Conservation (phyloP, 1,139 yeast species). For the Candida neerlandica region DNA sequence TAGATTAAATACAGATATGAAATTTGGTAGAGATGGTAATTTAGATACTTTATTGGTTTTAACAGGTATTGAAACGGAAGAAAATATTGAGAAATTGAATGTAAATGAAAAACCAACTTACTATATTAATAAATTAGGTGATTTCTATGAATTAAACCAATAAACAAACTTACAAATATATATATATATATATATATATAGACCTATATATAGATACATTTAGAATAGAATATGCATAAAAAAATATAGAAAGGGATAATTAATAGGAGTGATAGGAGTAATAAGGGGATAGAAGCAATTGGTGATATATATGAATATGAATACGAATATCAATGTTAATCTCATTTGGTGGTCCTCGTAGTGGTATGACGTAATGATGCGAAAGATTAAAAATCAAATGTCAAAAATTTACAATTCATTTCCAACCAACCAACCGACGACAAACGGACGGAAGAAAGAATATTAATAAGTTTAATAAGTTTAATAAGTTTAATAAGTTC, state of each 20-base stretch:
- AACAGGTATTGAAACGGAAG: conserved; percentile 86
- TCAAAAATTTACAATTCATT: no score
- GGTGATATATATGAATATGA: no score
- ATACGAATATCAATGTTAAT: no score
- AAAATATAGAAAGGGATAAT: no score
- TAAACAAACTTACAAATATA: conserved; percentile 6
- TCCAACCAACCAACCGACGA: no score
- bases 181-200: neutral
- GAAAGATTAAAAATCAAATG: neutral
- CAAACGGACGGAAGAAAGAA: no score
- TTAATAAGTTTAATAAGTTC: no score
- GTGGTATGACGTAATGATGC: neutral
- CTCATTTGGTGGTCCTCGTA: no score
- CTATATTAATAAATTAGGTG: conserved; percentile 76
- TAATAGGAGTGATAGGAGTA: no score
- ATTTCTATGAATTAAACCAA: conserved; percentile 55
- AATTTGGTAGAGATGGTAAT: conserved; percentile 86
- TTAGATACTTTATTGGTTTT: conserved; percentile 81
- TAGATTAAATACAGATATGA: conserved; percentile 91
- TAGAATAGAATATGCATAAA: no score
- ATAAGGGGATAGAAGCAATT: neutral
- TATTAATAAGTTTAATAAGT: no score
- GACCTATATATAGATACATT: neutral
- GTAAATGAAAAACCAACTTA: conserved; percentile 61
- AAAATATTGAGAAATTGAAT: conserved; percentile 47